A percentile compares a stretch with the other conserved stretches of the same genome.
Evolutionary conservation across 257 asterid genomes (phyloP).

Genomic region (Coffea canephora): DNA sequence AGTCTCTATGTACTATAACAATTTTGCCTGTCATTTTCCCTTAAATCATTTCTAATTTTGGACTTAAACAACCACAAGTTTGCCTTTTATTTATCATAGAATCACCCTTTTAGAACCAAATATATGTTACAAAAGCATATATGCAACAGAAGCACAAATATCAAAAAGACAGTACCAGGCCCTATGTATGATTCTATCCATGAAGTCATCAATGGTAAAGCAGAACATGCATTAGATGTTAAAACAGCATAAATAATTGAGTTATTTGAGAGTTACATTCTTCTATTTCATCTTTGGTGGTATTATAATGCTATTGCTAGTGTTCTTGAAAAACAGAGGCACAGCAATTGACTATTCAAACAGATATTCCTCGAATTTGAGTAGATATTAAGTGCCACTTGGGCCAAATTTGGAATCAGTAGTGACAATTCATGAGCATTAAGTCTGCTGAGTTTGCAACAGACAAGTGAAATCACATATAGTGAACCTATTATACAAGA

Average conservation of each 20-base stretch:
- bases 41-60: neutral
- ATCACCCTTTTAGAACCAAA: neutral
- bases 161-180: neutral
- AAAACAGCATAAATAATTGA: neutral
- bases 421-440: neutral
- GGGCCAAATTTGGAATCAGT: neutral
- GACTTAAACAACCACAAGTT: neutral
- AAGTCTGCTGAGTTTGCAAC: neutral
- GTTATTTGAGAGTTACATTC: neutral
- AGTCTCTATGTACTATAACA: neutral
- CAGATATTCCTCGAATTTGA: neutral
- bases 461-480: neutral
- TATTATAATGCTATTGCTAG: neutral
- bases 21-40: neutral
- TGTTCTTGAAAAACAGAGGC: neutral
- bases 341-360: neutral
- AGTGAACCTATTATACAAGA: neutral
- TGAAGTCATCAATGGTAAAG: neutral
- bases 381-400: neutral
- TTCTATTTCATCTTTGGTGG: neutral
- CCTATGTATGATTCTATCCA: neutral
- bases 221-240: neutral
- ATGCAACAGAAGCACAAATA: too few relatives aligned
- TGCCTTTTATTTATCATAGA: neutral
- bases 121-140: too few relatives aligned